A percentile compares a stretch with the other conserved stretches of the same genome.
These are phyloP conservation scores for Flagelloscypha sp. DNA, from an alignment of 768 basidiomycete genomes.

Conservation along the genomic window DNA sequence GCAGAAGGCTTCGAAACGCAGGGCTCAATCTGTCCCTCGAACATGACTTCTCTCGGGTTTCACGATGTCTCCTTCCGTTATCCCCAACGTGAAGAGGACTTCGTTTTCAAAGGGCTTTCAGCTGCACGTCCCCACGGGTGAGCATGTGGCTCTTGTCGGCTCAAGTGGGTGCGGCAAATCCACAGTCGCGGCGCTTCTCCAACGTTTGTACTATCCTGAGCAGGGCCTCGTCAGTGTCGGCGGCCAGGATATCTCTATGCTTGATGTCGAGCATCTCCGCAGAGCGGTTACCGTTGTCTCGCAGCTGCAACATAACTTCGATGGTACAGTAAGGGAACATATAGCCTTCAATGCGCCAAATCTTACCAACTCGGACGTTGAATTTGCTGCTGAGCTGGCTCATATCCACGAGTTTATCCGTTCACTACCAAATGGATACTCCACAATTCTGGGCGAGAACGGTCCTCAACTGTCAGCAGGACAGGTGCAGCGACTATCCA, in stretches of 20 bases:
- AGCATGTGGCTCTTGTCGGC: conserved; percentile 76
- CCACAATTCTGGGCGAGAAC: conserved; percentile 66
- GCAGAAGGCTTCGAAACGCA: too few species aligned
- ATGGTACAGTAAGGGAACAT: conserved; percentile 57
- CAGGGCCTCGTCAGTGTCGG: conserved; percentile 67
- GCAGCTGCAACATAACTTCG: conserved; percentile 67
- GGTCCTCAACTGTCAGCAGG: conserved; percentile 84
- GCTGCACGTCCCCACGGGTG: conserved; percentile 63
- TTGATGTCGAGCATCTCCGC: conserved; percentile 63
- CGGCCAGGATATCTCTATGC: conserved; percentile 67
- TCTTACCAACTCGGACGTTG: conserved; percentile 35
- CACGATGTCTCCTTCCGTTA: conserved; percentile 60
- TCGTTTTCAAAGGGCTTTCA: conserved; percentile 50
- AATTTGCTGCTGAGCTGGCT: conserved; percentile 51
- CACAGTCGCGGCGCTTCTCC: conserved; percentile 54
- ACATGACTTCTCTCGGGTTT: too few species aligned
- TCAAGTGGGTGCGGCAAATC: conserved; percentile 74
- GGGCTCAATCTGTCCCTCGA: too few species aligned
- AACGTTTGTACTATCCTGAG: conserved; percentile 66
- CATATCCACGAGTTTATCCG: conserved; percentile 81
- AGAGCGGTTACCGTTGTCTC: conserved; percentile 69
- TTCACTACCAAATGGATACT: conserved; percentile 83
- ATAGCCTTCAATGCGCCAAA: conserved; percentile 48
- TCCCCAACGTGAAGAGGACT: conserved; percentile 56
- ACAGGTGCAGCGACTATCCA: conserved; percentile 83